Conservation (phyloP, 345 rosid genomes). For the Eutrema heterophyllum region DNA sequence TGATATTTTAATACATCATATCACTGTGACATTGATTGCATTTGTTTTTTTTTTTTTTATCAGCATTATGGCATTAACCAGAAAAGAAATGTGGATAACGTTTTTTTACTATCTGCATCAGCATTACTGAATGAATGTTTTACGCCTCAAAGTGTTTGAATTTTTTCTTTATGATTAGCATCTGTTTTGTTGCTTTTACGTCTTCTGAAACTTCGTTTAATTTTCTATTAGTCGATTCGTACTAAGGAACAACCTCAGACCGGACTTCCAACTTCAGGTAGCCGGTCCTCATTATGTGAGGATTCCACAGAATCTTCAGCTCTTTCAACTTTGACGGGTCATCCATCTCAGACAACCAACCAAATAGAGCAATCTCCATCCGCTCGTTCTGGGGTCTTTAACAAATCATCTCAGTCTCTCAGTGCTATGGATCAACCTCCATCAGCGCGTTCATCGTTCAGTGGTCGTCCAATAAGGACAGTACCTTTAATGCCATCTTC, state of each 20-base stretch:
- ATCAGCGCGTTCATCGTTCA: constrained; percentile 46
- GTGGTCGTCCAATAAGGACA: constrained; percentile 44
- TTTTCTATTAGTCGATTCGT: constrained; percentile 54
- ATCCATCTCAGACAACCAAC: constrained; percentile 38
- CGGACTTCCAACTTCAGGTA: constrained; percentile 39
- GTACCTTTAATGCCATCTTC: constrained; percentile 48
- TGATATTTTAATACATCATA: neutral
- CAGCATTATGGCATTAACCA: neutral
- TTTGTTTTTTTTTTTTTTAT: neutral
- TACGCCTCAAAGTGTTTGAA: neutral
- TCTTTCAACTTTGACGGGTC: constrained; percentile 29
- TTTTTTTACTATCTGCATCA: neutral
- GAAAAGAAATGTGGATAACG: neutral
- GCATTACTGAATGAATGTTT: neutral
- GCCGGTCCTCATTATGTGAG: constrained; percentile 28
- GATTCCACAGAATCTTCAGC: constrained; percentile 38
- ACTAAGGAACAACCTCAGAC: constrained; percentile 50
- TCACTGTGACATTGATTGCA: neutral
- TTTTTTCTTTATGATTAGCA: neutral
- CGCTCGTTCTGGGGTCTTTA: constrained; percentile 34
- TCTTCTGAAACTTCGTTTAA: constrained; percentile 13
- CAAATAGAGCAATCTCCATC: constrained; percentile 42
- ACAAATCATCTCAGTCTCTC: constrained; percentile 33
- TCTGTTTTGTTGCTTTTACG: neutral
- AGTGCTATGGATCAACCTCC: constrained; percentile 44